These are phyloP conservation scores for Conringia planisiliqua DNA, from an alignment of 345 rosid species.

Conservation along the genomic window DNA sequence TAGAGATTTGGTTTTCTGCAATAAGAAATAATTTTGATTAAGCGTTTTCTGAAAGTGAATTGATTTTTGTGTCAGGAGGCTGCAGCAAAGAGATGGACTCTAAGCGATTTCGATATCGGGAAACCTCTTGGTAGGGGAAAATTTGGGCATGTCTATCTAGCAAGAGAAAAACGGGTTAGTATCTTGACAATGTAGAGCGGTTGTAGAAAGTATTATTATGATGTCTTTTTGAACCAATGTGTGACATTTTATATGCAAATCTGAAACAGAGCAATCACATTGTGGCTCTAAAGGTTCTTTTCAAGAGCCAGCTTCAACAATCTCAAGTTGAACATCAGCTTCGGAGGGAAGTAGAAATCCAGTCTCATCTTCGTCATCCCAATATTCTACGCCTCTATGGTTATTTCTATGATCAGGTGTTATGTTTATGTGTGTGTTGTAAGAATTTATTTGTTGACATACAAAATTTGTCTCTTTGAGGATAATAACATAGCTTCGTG, in stretches of 20 bases:
- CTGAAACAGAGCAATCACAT: constrained; percentile 75
- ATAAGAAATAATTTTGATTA: neutral
- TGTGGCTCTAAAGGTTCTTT: constrained; percentile 88
- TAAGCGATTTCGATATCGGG: constrained; percentile 77
- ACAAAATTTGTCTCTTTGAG: neutral
- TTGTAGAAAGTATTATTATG: no score
- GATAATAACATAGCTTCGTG: neutral
- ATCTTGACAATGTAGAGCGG: neutral
- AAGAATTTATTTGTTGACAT: neutral
- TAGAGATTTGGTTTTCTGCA: neutral
- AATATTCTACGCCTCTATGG: constrained; percentile 87
- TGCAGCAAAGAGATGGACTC: constrained; percentile 73
- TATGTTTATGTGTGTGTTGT: constrained; percentile 9
- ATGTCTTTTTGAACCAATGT: neutral
- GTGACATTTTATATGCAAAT: neutral
- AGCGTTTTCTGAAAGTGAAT: neutral
- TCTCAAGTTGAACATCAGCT: constrained; percentile 96
- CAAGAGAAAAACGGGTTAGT: constrained; percentile 76
- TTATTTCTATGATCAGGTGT: constrained; percentile 92
- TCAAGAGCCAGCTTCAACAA: constrained; percentile 86
- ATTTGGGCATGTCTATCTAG: constrained; percentile 89
- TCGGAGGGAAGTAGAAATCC: constrained; percentile 90
- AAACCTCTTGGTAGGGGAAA: constrained; percentile 95
- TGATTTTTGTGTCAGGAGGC: constrained; percentile 42
- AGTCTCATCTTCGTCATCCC: constrained; percentile 89